phyloP scores from a whole-genome alignment of 1,139 yeast genomes.

The Taphrina populina region DNA sequence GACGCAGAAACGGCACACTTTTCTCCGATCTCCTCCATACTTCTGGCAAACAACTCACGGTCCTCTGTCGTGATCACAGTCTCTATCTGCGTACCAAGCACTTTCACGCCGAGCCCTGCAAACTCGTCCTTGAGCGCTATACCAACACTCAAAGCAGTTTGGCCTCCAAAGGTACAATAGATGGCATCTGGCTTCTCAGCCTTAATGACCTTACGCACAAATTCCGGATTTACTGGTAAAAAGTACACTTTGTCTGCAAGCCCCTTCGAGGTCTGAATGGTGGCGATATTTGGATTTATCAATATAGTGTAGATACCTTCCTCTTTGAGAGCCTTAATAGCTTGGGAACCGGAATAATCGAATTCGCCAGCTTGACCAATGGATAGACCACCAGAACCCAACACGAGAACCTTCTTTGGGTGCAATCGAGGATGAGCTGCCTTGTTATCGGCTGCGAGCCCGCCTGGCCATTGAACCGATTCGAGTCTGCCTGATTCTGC shows the following conservation, averaged over 20 bases:
- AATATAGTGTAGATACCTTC: slow-evolving; percentile 94
- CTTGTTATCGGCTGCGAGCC: slow-evolving; percentile 66
- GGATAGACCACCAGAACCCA: slow-evolving; percentile 98
- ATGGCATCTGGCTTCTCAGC: slow-evolving; percentile 97
- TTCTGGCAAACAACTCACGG: slow-evolving; percentile 88
- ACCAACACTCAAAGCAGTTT: slow-evolving; percentile 95
- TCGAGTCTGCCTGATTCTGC: slow-evolving; percentile 58
- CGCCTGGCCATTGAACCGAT: slow-evolving; percentile 90
- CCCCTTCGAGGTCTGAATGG: slow-evolving; percentile 94
- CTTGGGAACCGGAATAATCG: slow-evolving; percentile 84
- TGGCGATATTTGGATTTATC: slow-evolving; percentile 96
- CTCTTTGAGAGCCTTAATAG: slow-evolving; percentile 79
- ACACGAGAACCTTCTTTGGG: slow-evolving; percentile 89
- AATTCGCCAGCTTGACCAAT: slow-evolving; percentile 99
- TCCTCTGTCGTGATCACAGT: slow-evolving; percentile 97
- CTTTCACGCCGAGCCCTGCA: slow-evolving; percentile 85
- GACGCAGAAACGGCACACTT: slow-evolving; percentile 93
- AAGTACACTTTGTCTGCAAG: slow-evolving; percentile 96
- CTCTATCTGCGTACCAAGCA: slow-evolving; percentile 93
- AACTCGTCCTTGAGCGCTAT: slow-evolving; percentile 93
- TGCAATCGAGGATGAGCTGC: slow-evolving; percentile 73
- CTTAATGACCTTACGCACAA: slow-evolving; percentile 89
- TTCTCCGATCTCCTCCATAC: slow-evolving; percentile 92
- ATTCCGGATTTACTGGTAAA: slow-evolving; percentile 93
- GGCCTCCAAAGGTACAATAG: slow-evolving; percentile 97